These are phyloP conservation scores for Leucocoprinus leucothites DNA, from an alignment of 768 basidiomycete genomes.

Conservation along the genomic window DNA sequence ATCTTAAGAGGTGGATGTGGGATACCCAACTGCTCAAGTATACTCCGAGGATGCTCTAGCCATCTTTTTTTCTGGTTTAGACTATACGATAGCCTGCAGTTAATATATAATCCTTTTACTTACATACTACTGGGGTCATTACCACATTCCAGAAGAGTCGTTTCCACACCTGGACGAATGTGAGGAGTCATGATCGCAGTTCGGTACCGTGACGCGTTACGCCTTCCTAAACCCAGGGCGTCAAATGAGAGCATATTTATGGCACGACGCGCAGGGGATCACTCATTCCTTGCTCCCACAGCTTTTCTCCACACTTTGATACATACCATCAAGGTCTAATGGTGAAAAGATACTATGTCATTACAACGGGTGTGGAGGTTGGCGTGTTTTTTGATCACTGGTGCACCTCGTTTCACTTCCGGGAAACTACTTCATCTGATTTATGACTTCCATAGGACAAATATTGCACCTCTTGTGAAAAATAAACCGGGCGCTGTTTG, in stretches of 20 bases:
- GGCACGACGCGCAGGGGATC: background rate
- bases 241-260: conserved; percentile 1
- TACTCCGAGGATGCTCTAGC: background rate
- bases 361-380: background rate
- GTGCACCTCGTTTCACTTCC: background rate
- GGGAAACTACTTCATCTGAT: background rate
- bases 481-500: conserved; percentile 38
- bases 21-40: background rate
- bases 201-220: conserved; percentile 6
- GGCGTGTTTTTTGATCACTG: conserved; percentile 9
- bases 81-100: conserved; percentile 8
- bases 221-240: conserved; percentile 4
- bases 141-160: background rate
- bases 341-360: conserved; percentile 10
- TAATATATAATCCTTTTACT: conserved; percentile 9
- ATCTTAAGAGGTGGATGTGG: background rate
- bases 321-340: background rate
- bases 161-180: background rate
- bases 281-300: conserved; percentile 6
- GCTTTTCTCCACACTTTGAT: background rate
- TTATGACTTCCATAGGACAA: conserved; percentile 33
- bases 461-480: conserved; percentile 39
- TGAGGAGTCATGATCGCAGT: background rate
- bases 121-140: background rate
- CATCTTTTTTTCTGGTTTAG: background rate